Base-by-base conservation (phyloP, 1,139 yeast genomes). In the Zygoascus hellenicus region DNA sequence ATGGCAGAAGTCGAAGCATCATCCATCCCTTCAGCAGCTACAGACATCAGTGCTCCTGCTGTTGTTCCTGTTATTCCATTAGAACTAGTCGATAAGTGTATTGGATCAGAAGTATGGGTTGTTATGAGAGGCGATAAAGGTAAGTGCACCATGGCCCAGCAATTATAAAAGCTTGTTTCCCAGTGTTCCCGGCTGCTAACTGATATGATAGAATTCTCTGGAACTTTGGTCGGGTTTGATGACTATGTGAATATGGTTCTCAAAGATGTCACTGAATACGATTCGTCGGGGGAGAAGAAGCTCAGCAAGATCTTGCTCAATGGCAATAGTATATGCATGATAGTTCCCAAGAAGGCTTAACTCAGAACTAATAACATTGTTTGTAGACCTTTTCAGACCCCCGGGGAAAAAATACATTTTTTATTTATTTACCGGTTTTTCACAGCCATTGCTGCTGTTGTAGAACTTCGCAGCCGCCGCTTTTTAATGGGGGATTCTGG, bases 201-300 rank as follows among this genome's bases (percentile, higher is more conserved):
- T 32, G 15, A 17, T 41, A 29, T 15, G 10, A 14, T 50, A 54
- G 97, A 90, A 64, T 92, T 89, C 65, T 76, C 78, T 22, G 98
- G 98, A 2, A 86, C 82, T 9, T 72, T 92, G 46, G 78, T 84
- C 26, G 98, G 97, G 0, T 90, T 92, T 65, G 98, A 92, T 65
- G 97, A 92, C 65, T 90, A 83, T 60, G 97, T 92, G 52, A 92
- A 92, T 66, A 83, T 90, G 72, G 96, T 92, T 9, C 75, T 90
- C 52, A 85, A 84, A 60, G 82, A 88, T 58, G 97, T 86, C 32
- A 76, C 77, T 7, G 97, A 89, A 64, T 66, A 68, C 48, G 73
- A 69, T 14, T 68, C 63, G 9, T 71, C 71, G 17, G 76, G 73
- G 40, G 69, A 67, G 48, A 71, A 65, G 50, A 68, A 68, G 47